Evolutionary conservation across 2,329 filamentous ascomycete species (phyloP), one percentile per base, ranked within the genome.

Genomic region (Fusarium subglutinans): DNA sequence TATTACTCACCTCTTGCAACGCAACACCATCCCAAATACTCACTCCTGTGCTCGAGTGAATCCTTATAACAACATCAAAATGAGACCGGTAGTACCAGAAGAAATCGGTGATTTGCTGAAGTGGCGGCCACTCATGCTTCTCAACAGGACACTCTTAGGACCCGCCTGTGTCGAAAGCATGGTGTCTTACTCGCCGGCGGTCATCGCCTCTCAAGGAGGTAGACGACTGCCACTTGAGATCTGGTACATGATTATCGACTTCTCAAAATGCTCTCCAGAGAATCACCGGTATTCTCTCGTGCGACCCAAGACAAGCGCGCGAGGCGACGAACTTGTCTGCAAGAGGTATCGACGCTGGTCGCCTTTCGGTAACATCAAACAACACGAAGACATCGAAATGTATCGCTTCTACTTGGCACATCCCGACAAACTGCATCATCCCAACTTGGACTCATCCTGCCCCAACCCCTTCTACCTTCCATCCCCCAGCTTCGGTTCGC

Each of bases 371-470:
- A 5, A 5, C 2, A 14, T 56, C 20, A 1, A 12, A 3, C 3
- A 7, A 2, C 1, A 22, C 5, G 0, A 14, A 1, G 14, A 15
- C 4, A 2, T 63, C 12, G 10, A 37, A 7, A 26, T 24, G 1
- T 22, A 15, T 8, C 13, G 8, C 3, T 22, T 8, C 7, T 64
- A 22, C 33, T 20, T 69, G 17, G 35, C 50, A 1, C 51, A 41
- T 15, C 50, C 66, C 2, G 50, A 63, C 17, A 13, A 6, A 4
- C 13, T 41, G 15, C 8, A 28, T 3, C 26, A 45, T 20, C 44
- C 66, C 2, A 18, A 24, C 13, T 10, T 17, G 20, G 15, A 18
- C 13, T n/a, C 28, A 33, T 13, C 14, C 15, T 30, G 18, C 6
- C n/a, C 4, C 3, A 51, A 17, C 15, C 59, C 67, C 5, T 70